Evolutionary conservation across 345 rosid species (phyloP), one percentile per base, ranked within the genome.

Genomic region (Atalantia buxifolia): DNA sequence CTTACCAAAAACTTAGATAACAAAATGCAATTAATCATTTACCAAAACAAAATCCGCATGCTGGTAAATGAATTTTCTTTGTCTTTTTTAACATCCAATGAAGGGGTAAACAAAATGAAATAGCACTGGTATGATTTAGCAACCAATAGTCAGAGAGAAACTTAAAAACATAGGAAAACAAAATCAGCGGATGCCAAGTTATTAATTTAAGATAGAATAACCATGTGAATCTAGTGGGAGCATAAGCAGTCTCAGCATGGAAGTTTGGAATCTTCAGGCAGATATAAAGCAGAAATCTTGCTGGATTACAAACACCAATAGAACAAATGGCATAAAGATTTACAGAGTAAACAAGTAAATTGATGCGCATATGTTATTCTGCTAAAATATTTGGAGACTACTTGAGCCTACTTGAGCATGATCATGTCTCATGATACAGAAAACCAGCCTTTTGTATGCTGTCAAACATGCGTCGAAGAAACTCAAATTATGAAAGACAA

Each of bases 351-450:
- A 33, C 31, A 7, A 61, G 31, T 38, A 61, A 28, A 59, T 35
- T 35, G 38, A 50, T 38, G 78, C 66, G 42, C 50, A 76, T 3
- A 14, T 50, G 19, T 81, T 71, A 66, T 72, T 81, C 74, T 6
- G 69, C 42, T 31, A 45, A 42, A 36, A 60, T 55, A 38, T 38
- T 22, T 42, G 70, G 18, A 76, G 40, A 33, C 33, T 35, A 40
- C 72, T 67, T 18, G 16, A 42, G 68, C 62, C 33, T 28, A 33
- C 69, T 67, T 18, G 16, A 42, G 68, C 62, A 66, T 67, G 75
- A 74, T 27, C 9, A 78, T 36, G 79, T 83, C 75, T 68, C 13
- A 8, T 38, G 27, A 53, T 45, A 22, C 56, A 66, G 76, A 77
- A 77, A 78, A n/a, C 36, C 66, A 78, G 77, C 25, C 35, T 45